These are phyloP conservation scores for Pyricularia sp. DNA, from an alignment of 2,329 filamentous ascomycete species.

Conservation along the genomic window DNA sequence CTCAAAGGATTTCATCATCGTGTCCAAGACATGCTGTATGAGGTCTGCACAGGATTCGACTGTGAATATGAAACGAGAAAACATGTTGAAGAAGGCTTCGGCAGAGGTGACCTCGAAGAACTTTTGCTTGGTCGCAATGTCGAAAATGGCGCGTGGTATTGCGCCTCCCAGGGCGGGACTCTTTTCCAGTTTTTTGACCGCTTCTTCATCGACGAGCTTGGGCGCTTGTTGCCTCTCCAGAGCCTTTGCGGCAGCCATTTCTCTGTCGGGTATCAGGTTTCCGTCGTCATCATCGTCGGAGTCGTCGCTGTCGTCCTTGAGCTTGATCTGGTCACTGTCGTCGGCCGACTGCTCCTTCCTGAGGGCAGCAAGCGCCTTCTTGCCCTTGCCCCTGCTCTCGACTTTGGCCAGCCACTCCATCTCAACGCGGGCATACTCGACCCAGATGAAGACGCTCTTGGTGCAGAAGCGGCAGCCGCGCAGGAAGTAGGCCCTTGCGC, in stretches of 20 bases:
- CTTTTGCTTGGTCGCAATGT: slow-evolving; percentile 71
- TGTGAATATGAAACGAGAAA: slow-evolving; percentile 54
- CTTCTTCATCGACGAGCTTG: slow-evolving; percentile 37
- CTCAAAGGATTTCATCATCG: slow-evolving; percentile 51
- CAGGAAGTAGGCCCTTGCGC: slow-evolving; percentile 77
- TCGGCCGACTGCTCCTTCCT: slow-evolving; percentile 30
- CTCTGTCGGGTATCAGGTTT: slow-evolving; percentile 34
- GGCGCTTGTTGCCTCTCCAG: slow-evolving; percentile 19
- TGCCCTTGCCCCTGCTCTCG: slow-evolving; percentile 35
- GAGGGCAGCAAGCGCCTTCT: slow-evolving; percentile 26
- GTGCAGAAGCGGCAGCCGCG: slow-evolving; percentile 85
- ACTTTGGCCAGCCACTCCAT: slow-evolving; percentile 86
- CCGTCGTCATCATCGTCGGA: slow-evolving; percentile 39
- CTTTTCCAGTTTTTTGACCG: slow-evolving; percentile 46
- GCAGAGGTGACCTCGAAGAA: slow-evolving; percentile 58
- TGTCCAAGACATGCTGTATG: slow-evolving; percentile 62
- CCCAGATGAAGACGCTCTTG: slow-evolving; percentile 63
- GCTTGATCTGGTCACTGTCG: slow-evolving; percentile 36
- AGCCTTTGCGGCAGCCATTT: slow-evolving; percentile 10
- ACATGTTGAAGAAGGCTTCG: slow-evolving; percentile 72
- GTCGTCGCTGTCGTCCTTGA: slow-evolving; percentile 32
- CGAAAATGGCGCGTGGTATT: slow-evolving; percentile 87
- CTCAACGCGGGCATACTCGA: slow-evolving; percentile 85
- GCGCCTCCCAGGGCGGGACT: slow-evolving; percentile 87
- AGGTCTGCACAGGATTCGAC: slow-evolving; percentile 58